Conservation (phyloP, 2,329 filamentous ascomycete genomes). For the Colletotrichum lupini region DNA sequence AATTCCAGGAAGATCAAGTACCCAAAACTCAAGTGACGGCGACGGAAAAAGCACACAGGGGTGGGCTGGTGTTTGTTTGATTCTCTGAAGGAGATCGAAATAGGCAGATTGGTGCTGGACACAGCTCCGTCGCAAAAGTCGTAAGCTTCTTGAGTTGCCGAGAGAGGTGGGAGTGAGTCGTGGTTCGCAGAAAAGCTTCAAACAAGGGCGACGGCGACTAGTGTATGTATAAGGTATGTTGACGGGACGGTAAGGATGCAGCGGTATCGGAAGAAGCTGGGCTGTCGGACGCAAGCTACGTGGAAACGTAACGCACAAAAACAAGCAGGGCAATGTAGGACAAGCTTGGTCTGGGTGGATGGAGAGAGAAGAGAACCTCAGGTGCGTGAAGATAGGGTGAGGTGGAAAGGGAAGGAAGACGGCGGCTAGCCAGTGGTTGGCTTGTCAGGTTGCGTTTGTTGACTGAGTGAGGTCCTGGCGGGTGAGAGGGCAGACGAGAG, state of each 20-base stretch:
- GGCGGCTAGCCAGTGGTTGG: conserved; percentile 16
- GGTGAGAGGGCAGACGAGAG: conserved; percentile 8
- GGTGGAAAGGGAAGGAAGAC: conserved; percentile 28
- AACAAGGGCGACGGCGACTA: neutral
- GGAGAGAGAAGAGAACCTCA: neutral
- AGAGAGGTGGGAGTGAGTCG: neutral
- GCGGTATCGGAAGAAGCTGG: neutral
- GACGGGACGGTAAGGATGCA: neutral
- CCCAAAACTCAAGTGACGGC: conserved; percentile 7
- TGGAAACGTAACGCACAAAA: neutral
- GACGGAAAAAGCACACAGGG: conserved; percentile 19
- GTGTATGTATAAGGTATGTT: neutral
- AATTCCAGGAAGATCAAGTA: conserved; percentile 16
- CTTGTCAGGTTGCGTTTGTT: conserved; percentile 1
- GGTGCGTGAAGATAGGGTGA: neutral
- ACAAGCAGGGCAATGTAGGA: neutral
- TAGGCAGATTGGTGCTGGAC: neutral
- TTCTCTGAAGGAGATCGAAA: neutral
- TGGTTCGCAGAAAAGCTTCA: neutral
- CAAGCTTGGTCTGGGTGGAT: neutral
- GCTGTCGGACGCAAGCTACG: neutral
- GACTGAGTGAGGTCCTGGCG: conserved; percentile 4
- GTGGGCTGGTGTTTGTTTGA: neutral
- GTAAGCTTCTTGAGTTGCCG: neutral
- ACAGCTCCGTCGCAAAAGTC: neutral